Conservation (phyloP, 2,329 filamentous ascomycete genomes). For the Biscogniauxia sp. region DNA sequence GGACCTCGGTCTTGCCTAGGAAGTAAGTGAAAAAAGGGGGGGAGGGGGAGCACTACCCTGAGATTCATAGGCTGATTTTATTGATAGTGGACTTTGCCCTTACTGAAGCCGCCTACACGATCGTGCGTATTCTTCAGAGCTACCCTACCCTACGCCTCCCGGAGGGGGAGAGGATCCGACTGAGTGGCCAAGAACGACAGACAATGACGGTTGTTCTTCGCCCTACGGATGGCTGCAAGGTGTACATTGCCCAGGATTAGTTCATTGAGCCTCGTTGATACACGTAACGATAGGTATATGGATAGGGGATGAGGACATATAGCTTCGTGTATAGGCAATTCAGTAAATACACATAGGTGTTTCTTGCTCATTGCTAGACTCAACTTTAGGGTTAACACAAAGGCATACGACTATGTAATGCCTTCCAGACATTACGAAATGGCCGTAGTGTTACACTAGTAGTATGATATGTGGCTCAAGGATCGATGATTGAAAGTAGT, state of each 20-base stretch:
- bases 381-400: no score
- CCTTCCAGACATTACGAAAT: no score
- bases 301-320: no score
- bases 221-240: constrained; percentile 17
- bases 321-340: no score
- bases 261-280: neutral
- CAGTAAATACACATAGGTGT: no score
- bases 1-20: constrained; percentile 20
- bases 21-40: constrained; percentile 9
- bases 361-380: no score
- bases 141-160: constrained; percentile 15
- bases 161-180: constrained; percentile 10
- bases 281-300: neutral
- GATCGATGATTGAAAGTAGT: no score
- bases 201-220: constrained; percentile 14
- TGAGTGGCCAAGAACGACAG: constrained; percentile 17
- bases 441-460: no score
- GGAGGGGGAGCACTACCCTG: no score
- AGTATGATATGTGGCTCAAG: no score
- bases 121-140: constrained; percentile 20
- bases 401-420: no score
- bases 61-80: neutral
- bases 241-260: constrained; percentile 1
- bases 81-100: constrained; percentile 20
- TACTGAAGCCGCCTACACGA: constrained; percentile 19